A percentile compares a stretch with the other conserved stretches of the same genome.
Evolutionary conservation across 805 yeast genomes (phyloP).

Genomic region (Peterozyma toletana): DNA sequence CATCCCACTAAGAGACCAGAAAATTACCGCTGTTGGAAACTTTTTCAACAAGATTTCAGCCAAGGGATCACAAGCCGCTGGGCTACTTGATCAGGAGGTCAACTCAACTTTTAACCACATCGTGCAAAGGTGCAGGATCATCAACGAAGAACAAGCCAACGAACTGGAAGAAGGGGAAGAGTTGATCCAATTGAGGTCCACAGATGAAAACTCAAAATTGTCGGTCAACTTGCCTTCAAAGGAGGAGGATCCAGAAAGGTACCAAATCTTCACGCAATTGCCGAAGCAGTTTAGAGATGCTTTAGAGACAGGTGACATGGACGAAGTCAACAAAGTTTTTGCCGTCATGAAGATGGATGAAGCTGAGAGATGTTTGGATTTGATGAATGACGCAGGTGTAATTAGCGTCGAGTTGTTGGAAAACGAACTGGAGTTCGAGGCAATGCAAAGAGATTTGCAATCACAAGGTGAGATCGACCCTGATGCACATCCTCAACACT

Average conservation of each 20-base stretch:
- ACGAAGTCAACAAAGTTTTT: constrained; percentile 77
- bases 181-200: constrained; percentile 78
- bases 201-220: constrained; percentile 77
- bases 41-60: constrained; percentile 61
- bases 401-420: constrained; percentile 73
- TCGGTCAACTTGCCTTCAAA: constrained; percentile 58
- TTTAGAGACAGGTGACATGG: constrained; percentile 61
- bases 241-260: constrained; percentile 40
- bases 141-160: constrained; percentile 43
- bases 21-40: constrained; percentile 42
- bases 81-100: constrained; percentile 69
- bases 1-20: constrained; percentile 12
- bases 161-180: constrained; percentile 56
- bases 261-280: constrained; percentile 49
- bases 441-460: constrained; percentile 26
- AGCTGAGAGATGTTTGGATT: constrained; percentile 71
- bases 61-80: constrained; percentile 50
- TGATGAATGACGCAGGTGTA: constrained; percentile 74
- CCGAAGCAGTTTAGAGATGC: constrained; percentile 68
- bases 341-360: constrained; percentile 65
- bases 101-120: constrained; percentile 72
- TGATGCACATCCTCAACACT: constrained; percentile 10
- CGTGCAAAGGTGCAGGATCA: constrained; percentile 60
- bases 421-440: constrained; percentile 68
- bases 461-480: constrained; percentile 13